Evolutionary conservation across 73 alveolate species (phyloP).

Genomic region (Breviolum minutum): DNA sequence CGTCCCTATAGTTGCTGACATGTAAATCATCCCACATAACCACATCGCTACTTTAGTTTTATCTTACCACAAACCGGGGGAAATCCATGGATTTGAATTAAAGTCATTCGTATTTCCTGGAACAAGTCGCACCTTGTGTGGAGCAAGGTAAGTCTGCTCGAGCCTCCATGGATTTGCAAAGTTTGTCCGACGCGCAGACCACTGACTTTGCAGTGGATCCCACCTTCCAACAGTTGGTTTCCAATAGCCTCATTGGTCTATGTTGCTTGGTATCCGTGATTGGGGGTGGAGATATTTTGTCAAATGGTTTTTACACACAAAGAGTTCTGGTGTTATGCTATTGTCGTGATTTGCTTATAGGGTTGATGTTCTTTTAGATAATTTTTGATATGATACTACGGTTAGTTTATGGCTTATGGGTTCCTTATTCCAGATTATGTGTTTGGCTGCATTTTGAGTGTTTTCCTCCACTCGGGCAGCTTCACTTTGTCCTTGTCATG

Average conservation of each 20-base stretch:
- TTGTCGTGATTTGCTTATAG: neutral
- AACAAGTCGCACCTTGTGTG: too few relatives aligned
- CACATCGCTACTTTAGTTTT: neutral
- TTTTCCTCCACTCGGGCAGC: too few relatives aligned
- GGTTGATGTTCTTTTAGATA: neutral
- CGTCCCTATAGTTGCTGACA: neutral
- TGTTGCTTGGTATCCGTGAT: neutral
- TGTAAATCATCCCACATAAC: too few relatives aligned
- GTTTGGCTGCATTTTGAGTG: too few relatives aligned
- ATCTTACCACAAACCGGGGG: neutral
- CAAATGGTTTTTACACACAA: too few relatives aligned
- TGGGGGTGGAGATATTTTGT: too few relatives aligned
- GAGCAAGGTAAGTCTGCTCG: conserved; percentile 54
- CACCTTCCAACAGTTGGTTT: conserved; percentile 75
- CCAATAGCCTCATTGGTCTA: conserved; percentile 61
- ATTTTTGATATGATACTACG: neutral
- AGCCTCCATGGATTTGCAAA: conserved; percentile 78
- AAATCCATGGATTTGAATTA: neutral
- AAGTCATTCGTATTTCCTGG: neutral
- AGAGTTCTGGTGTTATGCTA: too few relatives aligned
- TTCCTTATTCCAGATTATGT: too few relatives aligned
- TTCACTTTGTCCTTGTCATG: too few relatives aligned
- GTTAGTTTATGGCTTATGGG: too few relatives aligned
- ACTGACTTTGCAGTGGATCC: conserved; percentile 52
- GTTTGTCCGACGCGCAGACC: conserved; percentile 71